Evolutionary conservation across 1,284 basidiomycete genomes (phyloP).

Genomic region (Ganoderma multipileum): DNA sequence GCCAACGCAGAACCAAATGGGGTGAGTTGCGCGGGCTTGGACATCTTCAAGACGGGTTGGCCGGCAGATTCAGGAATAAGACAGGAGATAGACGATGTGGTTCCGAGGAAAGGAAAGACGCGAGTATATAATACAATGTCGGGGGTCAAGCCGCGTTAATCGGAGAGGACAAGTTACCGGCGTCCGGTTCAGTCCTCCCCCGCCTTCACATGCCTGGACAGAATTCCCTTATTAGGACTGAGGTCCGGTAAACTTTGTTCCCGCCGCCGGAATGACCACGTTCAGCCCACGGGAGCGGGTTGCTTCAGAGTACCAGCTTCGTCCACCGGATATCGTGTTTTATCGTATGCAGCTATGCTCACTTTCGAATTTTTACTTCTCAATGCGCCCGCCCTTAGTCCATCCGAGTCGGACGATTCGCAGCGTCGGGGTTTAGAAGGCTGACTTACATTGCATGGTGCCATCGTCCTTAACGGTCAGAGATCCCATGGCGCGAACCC

Average conservation of each 20-base stretch:
- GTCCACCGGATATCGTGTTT: too few species aligned
- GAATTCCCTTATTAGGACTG: background rate
- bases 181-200: conserved; percentile 1
- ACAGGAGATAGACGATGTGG: background rate
- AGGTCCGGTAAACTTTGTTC: background rate
- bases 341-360: background rate
- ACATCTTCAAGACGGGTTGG: conserved; percentile 45
- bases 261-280: too few species aligned
- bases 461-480: background rate
- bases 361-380: background rate
- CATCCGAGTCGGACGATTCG: background rate
- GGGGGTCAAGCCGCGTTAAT: background rate
- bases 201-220: conserved; percentile 1
- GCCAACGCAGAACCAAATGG: conserved; percentile 94
- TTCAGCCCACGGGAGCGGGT: too few species aligned
- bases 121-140: background rate
- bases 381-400: background rate
- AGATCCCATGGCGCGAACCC: conserved; percentile 1
- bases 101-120: too few species aligned
- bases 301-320: too few species aligned
- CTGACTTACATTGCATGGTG: background rate
- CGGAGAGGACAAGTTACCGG: background rate
- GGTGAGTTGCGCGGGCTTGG: conserved; percentile 73
- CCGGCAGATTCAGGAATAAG: background rate
- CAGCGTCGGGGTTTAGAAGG: background rate